These are phyloP conservation scores for Viola odorata DNA, from an alignment of 345 rosid species.

Conservation along the genomic window DNA sequence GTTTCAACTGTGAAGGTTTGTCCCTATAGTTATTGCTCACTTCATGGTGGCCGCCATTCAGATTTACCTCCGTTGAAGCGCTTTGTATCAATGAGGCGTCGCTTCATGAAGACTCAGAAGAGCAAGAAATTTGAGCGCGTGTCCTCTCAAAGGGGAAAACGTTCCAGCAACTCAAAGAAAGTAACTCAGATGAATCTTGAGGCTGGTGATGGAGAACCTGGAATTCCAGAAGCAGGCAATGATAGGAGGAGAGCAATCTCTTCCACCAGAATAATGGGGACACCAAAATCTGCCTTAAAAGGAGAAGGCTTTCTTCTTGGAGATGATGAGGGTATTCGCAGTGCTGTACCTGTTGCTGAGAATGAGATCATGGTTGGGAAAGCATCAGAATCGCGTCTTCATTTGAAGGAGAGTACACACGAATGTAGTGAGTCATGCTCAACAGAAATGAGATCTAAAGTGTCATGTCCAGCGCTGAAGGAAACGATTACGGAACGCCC, in stretches of 20 bases:
- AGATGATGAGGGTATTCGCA: conserved; percentile 2
- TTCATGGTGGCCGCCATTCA: conserved; percentile 65
- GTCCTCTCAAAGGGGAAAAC: conserved; percentile 27
- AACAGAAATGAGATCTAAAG: too few relatives aligned
- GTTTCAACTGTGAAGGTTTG: conserved; percentile 40
- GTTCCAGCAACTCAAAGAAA: conserved; percentile 29
- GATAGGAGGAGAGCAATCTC: conserved; percentile 8
- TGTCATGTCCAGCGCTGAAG: too few relatives aligned
- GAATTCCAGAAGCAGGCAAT: conserved; percentile 12
- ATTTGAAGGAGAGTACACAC: too few relatives aligned
- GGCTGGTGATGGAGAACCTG: conserved; percentile 5
- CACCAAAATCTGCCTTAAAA: neutral
- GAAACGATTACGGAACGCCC: too few relatives aligned
- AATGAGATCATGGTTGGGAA: too few relatives aligned
- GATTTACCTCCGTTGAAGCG: conserved; percentile 48
- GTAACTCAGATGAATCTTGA: conserved; percentile 13
- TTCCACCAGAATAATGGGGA: neutral
- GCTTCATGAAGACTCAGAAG: conserved; percentile 38
- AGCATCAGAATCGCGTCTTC: too few relatives aligned
- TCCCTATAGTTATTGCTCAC: conserved; percentile 74
- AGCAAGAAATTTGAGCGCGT: conserved; percentile 35
- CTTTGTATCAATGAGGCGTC: conserved; percentile 60
- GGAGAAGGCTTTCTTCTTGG: neutral
- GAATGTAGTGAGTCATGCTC: too few relatives aligned
- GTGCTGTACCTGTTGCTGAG: neutral